Percentiles rank a stretch among this genome's conserved stretches.
Evolutionary conservation across 2,329 filamentous ascomycete species (phyloP).

Genomic region (Fusarium sp.): DNA sequence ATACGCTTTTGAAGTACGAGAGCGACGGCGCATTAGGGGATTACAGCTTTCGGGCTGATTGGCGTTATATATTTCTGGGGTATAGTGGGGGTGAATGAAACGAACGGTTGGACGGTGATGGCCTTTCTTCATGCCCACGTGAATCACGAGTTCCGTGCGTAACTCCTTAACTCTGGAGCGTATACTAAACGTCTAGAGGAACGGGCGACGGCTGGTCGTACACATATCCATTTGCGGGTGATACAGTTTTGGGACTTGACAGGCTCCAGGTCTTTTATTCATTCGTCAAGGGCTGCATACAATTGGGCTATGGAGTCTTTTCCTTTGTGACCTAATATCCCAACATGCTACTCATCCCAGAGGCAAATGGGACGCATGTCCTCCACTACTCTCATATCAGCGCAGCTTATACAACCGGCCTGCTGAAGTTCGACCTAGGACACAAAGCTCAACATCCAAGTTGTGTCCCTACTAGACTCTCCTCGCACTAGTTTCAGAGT

Average conservation of each 20-base stretch:
- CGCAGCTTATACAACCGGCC: neutral
- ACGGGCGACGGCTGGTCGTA: neutral
- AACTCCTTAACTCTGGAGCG: neutral
- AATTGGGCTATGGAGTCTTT: neutral
- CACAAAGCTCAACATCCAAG: neutral
- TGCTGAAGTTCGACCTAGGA: neutral
- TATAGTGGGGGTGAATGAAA: slow-evolving; percentile 19
- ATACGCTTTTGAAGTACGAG: slow-evolving; percentile 29
- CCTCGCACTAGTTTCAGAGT: neutral
- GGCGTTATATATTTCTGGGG: slow-evolving; percentile 25
- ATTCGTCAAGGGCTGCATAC: neutral
- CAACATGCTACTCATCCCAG: neutral
- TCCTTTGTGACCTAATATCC: neutral
- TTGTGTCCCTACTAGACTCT: neutral
- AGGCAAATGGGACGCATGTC: neutral
- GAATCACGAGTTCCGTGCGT: neutral
- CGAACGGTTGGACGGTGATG: slow-evolving; percentile 15
- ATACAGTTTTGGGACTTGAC: neutral
- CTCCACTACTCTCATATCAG: neutral
- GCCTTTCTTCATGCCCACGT: neutral
- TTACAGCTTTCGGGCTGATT: slow-evolving; percentile 13
- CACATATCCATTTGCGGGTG: neutral
- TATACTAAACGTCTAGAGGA: neutral
- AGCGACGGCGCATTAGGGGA: slow-evolving; percentile 35
- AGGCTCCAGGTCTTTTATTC: neutral